Conservation (phyloP, 805 yeast species). For the Sugiyamaella floridensis region DNA sequence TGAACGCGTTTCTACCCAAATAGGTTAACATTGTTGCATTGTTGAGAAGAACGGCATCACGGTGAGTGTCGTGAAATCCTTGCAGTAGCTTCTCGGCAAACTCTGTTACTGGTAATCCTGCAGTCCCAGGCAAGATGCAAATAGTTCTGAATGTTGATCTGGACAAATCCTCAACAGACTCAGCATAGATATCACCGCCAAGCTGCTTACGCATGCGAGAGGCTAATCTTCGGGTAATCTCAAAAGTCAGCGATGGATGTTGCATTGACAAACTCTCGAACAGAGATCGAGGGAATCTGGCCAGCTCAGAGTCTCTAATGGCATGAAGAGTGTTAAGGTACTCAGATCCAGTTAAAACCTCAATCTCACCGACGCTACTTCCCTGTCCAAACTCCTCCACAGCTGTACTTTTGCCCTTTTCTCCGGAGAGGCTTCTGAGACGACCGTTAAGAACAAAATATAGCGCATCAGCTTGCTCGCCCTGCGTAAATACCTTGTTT, state of each 20-base stretch:
- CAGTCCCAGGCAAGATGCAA: slow-evolving; percentile 70
- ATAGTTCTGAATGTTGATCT: slow-evolving; percentile 57
- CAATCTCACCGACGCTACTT: slow-evolving; percentile 90
- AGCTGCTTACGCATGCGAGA: slow-evolving; percentile 32
- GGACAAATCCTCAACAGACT: slow-evolving; percentile 2
- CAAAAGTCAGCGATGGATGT: slow-evolving; percentile 85
- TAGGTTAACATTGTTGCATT: slow-evolving; percentile 74
- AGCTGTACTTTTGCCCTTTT: slow-evolving; percentile 24
- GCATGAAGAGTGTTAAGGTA: slow-evolving; percentile 70
- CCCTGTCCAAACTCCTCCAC: slow-evolving; percentile 88
- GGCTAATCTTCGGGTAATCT: slow-evolving; percentile 83
- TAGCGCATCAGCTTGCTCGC: slow-evolving; percentile 83
- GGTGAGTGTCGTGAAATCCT: slow-evolving; percentile 68
- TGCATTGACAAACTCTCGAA: slow-evolving; percentile 79
- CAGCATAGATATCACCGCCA: slow-evolving; percentile 5
- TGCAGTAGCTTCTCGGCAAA: slow-evolving; percentile 68
- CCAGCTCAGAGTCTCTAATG: slow-evolving; percentile 88
- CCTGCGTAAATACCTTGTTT: slow-evolving; percentile 68
- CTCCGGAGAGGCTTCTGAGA: slow-evolving; percentile 49
- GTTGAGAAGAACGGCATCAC: slow-evolving; percentile 70
- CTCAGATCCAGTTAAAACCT: slow-evolving; percentile 74
- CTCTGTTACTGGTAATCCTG: slow-evolving; percentile 78
- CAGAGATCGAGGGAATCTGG: slow-evolving; percentile 82
- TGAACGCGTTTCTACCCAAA: slow-evolving; percentile 89
- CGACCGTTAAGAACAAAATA: slow-evolving; percentile 87